Evolutionary conservation across 345 rosid species (phyloP).

Genomic region (Bruguiera parviflora): DNA sequence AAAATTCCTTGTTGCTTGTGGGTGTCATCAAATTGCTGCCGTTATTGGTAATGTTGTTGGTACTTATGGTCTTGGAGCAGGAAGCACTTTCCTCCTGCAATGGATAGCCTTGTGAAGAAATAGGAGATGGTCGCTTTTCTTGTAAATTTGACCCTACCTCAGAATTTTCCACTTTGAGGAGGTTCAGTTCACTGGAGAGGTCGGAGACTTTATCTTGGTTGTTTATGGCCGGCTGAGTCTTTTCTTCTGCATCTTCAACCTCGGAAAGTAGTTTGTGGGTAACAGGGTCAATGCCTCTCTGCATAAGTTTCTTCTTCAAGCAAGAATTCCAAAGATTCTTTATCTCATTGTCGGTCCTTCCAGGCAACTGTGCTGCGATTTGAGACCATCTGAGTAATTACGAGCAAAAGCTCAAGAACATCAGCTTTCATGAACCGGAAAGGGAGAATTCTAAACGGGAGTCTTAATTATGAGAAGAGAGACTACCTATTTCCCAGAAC

Average conservation of each 20-base stretch:
- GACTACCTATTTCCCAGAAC: slow-evolving; percentile 81
- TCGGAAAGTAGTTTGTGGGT: slow-evolving; percentile 39
- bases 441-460: background rate
- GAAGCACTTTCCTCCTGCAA: slow-evolving; percentile 41
- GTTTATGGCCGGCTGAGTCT: slow-evolving; percentile 27
- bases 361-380: slow-evolving; percentile 36
- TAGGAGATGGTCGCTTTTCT: slow-evolving; percentile 21
- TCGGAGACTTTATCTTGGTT: slow-evolving; percentile 20
- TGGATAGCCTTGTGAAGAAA: slow-evolving; percentile 31
- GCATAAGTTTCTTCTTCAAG: slow-evolving; percentile 34
- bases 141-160: slow-evolving; percentile 6
- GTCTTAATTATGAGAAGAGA: background rate
- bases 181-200: slow-evolving; percentile 27
- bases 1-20: slow-evolving; percentile 27
- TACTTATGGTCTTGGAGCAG: slow-evolving; percentile 37
- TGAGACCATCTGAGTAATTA: slow-evolving; percentile 32
- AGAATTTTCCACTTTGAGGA: slow-evolving; percentile 23
- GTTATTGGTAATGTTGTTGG: slow-evolving; percentile 7
- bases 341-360: slow-evolving; percentile 36
- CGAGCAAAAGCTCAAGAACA: background rate
- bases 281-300: slow-evolving; percentile 34
- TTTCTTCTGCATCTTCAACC: slow-evolving; percentile 47
- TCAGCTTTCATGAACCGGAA: background rate
- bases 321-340: slow-evolving; percentile 38
- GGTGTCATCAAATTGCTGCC: slow-evolving; percentile 23